A percentile compares a stretch with the other conserved stretches of the same genome.
Conservation (phyloP, 2,329 filamentous ascomycete species). For the Aspergillus fijiensis region DNA sequence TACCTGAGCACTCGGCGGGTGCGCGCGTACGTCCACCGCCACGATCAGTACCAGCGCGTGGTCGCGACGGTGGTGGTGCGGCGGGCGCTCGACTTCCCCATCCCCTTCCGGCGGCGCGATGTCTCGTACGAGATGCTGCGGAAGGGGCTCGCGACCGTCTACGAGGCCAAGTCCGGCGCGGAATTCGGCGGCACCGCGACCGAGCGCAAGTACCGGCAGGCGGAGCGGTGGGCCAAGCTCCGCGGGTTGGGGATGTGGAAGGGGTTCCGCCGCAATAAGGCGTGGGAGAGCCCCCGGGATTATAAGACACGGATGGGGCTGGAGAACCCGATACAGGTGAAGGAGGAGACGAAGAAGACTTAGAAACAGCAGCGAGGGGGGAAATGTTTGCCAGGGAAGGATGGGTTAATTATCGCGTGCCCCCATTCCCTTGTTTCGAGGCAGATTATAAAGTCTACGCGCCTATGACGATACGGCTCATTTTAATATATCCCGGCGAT, state of each 20-base stretch:
- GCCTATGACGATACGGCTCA: conserved; percentile 2
- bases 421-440: neutral
- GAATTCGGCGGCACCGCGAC: conserved; percentile 76
- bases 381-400: neutral
- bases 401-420: neutral
- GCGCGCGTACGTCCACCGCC: conserved; percentile 75
- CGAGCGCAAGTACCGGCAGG: conserved; percentile 47
- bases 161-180: conserved; percentile 85
- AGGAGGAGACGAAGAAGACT: conserved; percentile 17
- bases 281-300: conserved; percentile 79
- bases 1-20: conserved; percentile 73
- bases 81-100: conserved; percentile 43
- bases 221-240: conserved; percentile 59
- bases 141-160: conserved; percentile 80
- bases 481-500: neutral
- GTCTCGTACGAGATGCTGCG: conserved; percentile 89
- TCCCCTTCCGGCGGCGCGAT: conserved; percentile 63
- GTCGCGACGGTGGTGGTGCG: conserved; percentile 82
- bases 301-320: conserved; percentile 69
- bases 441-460: neutral
- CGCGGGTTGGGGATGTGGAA: conserved; percentile 75
- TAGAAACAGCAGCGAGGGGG: neutral
- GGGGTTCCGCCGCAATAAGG: conserved; percentile 48
- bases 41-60: conserved; percentile 89
- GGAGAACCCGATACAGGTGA: conserved; percentile 28